Evolutionary conservation across 139 green algal species (phyloP).

Genomic region (Chlorella ohadii): DNA sequence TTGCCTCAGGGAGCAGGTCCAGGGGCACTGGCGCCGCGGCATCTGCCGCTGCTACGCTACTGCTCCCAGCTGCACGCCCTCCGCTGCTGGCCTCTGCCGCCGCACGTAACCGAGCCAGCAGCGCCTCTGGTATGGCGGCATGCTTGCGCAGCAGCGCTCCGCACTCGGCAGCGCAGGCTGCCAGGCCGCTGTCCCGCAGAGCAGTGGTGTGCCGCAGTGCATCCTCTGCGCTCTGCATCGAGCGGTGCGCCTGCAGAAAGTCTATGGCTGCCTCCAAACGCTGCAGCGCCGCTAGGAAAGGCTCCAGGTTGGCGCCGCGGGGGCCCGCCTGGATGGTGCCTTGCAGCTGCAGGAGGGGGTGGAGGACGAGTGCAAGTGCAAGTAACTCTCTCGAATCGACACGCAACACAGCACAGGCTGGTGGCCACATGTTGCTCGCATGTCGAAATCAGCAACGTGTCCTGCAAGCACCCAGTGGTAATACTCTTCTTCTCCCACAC

Average conservation of each 20-base stretch:
- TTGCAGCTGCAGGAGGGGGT: background rate
- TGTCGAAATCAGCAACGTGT: too few species aligned
- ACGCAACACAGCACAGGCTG: too few species aligned
- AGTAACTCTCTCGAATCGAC: too few species aligned
- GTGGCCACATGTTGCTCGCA: too few species aligned
- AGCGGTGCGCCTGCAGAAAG: constrained; percentile 51
- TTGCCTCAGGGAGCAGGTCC: constrained; percentile 24
- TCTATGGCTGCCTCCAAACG: constrained; percentile 41
- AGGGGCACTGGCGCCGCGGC: background rate
- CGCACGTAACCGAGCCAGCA: constrained; percentile 10
- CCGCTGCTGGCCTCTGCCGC: background rate
- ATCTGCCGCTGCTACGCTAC: background rate
- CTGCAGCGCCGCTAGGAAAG: constrained; percentile 37
- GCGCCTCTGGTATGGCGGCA: background rate
- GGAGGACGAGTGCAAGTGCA: background rate
- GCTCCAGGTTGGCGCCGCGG: constrained; percentile 23
- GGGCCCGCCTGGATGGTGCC: constrained; percentile 44
- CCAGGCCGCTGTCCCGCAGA: constrained; percentile 36
- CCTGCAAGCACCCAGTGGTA: too few species aligned
- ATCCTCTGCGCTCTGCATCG: constrained; percentile 35
- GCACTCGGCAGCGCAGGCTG: constrained; percentile 37
- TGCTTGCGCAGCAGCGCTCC: constrained; percentile 16
- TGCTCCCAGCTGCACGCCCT: background rate
- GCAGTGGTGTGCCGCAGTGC: constrained; percentile 36
- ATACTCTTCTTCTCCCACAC: too few species aligned